Evolutionary conservation across 2,329 filamentous ascomycete species (phyloP), one percentile per base, ranked within the genome.

Genomic region (Myriosclerotinia scirpicola): DNA sequence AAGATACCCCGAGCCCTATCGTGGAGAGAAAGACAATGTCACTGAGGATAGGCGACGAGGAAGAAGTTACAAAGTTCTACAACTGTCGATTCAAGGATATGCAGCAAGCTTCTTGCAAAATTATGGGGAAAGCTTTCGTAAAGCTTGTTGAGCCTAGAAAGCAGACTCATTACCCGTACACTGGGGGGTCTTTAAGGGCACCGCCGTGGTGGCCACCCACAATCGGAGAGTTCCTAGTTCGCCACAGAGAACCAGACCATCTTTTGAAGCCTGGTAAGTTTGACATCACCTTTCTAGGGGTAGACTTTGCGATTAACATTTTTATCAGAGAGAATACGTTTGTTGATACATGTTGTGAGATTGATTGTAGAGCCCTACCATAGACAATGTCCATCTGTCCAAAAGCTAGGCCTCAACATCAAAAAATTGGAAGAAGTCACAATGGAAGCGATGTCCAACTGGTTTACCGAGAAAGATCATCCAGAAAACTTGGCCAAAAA

Each of bases 141-240:
- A 91, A 91, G 74, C 82, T 86, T 1, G 85, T 92, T 2, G 89
- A 90, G 72, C 90, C 90, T 0, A 91, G 90, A 78, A 93, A 93
- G 76, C 90, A 92, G 76, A 88, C 88, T 0, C 88, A 85, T 22
- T 87, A 90, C 71, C 90, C 90, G 0, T 93, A 93, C 73, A 90
- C 87, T 1, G 81, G 82, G n/a, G 84, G 83, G n/a, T n/a, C n/a
- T n/a, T n/a, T n/a, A 42, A 87, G 85, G 70, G 84, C 84, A 1
- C 86, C 87, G 0, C 83, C 84, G 62, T 90, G 88, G 88, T 90
- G 88, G 88, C 87, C 87, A 11, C 61, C 2, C 81, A 83, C 73
- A 78, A 81, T 8, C 82, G 83, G 82, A 80, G 84, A 80, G 0
- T 81, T 82, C 66, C 80, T 83, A 46, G 86, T 90, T 63, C 81